Percentiles rank a stretch among this genome's conserved stretches.
Evolutionary conservation across 1,284 basidiomycete genomes (phyloP).

Genomic region (Cryptococcus neoformans): DNA sequence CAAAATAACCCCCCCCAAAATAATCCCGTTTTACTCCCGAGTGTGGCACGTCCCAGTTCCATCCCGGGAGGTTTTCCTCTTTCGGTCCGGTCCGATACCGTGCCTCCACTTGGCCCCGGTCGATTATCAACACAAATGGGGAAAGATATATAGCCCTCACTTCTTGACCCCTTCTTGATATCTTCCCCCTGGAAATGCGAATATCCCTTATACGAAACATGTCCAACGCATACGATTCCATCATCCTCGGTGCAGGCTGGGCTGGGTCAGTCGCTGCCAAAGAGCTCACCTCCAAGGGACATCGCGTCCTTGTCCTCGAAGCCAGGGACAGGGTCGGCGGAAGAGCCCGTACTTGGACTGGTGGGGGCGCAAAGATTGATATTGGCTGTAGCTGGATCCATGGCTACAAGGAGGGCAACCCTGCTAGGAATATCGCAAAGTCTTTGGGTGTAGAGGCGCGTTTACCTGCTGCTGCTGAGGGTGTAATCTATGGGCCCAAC

Average conservation of each 20-base stretch:
- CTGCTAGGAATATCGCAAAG: slow-evolving; percentile 48
- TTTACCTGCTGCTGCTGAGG: slow-evolving; percentile 40
- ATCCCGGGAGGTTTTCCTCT: not conserved
- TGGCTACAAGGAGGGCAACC: slow-evolving; percentile 53
- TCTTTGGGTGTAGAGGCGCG: slow-evolving; percentile 46
- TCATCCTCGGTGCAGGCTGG: slow-evolving; percentile 55
- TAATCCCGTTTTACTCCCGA: not conserved
- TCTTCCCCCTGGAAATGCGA: not conserved
- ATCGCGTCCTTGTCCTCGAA: slow-evolving; percentile 52
- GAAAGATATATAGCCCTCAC: not conserved
- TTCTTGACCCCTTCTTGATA: not conserved
- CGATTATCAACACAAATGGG: too few species aligned
- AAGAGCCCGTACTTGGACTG: slow-evolving; percentile 49
- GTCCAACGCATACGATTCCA: slow-evolving; percentile 41
- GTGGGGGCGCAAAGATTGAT: slow-evolving; percentile 42
- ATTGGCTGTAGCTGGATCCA: slow-evolving; percentile 55
- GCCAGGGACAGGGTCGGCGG: slow-evolving; percentile 54
- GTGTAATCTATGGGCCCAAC: slow-evolving; percentile 38
- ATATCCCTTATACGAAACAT: slow-evolving; percentile 1
- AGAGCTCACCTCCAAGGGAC: slow-evolving; percentile 46
- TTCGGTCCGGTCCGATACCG: not conserved
- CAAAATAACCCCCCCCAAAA: not conserved
- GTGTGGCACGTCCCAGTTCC: not conserved
- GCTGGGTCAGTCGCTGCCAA: slow-evolving; percentile 52
- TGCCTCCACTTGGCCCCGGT: not conserved